These are phyloP conservation scores for Axilococcus clingmanii DNA, from an alignment of 139 green algal genomes.

Conservation along the genomic window DNA sequence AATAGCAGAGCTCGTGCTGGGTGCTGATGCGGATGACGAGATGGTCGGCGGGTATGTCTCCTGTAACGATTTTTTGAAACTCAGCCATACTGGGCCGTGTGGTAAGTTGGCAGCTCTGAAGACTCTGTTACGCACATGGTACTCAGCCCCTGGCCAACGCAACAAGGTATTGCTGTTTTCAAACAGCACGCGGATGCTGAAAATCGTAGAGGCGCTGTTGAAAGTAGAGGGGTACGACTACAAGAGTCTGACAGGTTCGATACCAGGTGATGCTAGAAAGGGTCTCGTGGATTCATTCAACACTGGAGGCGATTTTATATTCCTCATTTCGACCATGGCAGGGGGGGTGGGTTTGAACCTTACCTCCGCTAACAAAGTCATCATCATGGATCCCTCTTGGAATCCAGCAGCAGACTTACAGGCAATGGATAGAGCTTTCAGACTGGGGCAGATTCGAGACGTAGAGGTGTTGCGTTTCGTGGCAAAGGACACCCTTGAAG, in stretches of 20 bases:
- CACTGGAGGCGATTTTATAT: slow-evolving; percentile 59
- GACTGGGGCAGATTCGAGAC: slow-evolving; percentile 59
- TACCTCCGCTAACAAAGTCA: slow-evolving; percentile 83
- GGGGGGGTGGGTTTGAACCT: slow-evolving; percentile 91
- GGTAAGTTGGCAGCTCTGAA: slow-evolving; percentile 20
- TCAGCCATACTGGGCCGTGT: not conserved
- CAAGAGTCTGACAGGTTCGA: slow-evolving; percentile 77
- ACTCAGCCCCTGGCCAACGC: not conserved
- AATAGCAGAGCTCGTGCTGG: slow-evolving; percentile 29
- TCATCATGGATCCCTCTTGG: slow-evolving; percentile 64
- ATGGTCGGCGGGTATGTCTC: not conserved
- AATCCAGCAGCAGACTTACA: slow-evolving; percentile 62
- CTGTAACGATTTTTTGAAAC: not conserved
- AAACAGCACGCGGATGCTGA: slow-evolving; percentile 73
- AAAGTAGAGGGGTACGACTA: slow-evolving; percentile 29
- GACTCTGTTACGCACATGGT: too few relatives aligned
- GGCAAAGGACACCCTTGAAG: slow-evolving; percentile 80
- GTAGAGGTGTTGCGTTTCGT: slow-evolving; percentile 83
- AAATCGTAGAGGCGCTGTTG: slow-evolving; percentile 72
- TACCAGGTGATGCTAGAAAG: slow-evolving; percentile 30
- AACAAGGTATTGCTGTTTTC: slow-evolving; percentile 91
- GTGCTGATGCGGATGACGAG: not conserved
- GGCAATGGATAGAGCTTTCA: slow-evolving; percentile 74
- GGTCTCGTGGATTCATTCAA: slow-evolving; percentile 66
- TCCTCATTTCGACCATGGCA: slow-evolving; percentile 85